Conservation (phyloP, 106 monocot genomes). For the Dioscorea dumetorum region DNA sequence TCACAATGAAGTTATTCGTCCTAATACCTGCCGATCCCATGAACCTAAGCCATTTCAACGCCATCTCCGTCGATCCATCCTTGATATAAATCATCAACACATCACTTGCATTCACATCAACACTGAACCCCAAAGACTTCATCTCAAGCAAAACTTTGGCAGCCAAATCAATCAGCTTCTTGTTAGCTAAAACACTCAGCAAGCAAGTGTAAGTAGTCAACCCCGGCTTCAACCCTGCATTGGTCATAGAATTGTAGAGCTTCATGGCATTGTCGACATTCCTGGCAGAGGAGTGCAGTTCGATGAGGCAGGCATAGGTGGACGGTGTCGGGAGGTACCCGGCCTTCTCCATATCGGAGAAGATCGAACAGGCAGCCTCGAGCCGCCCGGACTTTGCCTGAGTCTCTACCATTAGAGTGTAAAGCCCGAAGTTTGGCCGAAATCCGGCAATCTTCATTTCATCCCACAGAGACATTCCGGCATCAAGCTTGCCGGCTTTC, state of each 20-base stretch:
- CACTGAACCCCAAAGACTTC: slow-evolving; percentile 69
- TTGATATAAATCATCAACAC: slow-evolving; percentile 92
- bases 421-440: slow-evolving; percentile 80
- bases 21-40: slow-evolving; percentile 87
- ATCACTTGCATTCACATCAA: slow-evolving; percentile 91
- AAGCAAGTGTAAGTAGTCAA: slow-evolving; percentile 60
- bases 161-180: slow-evolving; percentile 82
- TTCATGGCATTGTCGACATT: slow-evolving; percentile 70
- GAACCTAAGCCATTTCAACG: slow-evolving; percentile 79
- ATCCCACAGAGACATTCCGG: slow-evolving; percentile 64
- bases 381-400: slow-evolving; percentile 76
- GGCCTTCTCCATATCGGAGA: slow-evolving; percentile 85
- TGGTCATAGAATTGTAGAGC: slow-evolving; percentile 77
- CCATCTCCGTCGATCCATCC: slow-evolving; percentile 74
- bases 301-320: slow-evolving; percentile 66
- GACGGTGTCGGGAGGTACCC: slow-evolving; percentile 86
- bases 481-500: slow-evolving; percentile 84
- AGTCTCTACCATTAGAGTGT: slow-evolving; percentile 84
- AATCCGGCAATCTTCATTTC: slow-evolving; percentile 71
- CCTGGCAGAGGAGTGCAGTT: slow-evolving; percentile 63
- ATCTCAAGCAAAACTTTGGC: slow-evolving; percentile 92
- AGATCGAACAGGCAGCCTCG: slow-evolving; percentile 46
- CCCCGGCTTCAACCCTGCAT: slow-evolving; percentile 64
- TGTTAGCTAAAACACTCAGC: slow-evolving; percentile 52
- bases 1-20: slow-evolving; percentile 84